phyloP scores from a whole-genome alignment of 257 asterid genomes.

The Paulownia fortunei region DNA sequence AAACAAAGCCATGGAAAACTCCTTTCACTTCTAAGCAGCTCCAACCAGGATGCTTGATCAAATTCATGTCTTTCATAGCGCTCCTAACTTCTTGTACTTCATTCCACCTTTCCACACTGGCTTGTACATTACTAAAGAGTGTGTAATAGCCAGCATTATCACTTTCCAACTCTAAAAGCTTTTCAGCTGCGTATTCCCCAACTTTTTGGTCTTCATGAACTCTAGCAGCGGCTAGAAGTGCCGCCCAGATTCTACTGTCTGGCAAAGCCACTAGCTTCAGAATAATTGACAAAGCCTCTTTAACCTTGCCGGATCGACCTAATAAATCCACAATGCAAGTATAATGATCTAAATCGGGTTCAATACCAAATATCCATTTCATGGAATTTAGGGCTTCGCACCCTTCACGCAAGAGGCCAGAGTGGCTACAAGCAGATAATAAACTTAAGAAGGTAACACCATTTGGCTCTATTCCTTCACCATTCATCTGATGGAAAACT shows the following conservation, averaged over 20 bases:
- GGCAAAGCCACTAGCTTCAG: conserved; percentile 42
- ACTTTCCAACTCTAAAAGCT: conserved; percentile 40
- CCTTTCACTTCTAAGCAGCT: conserved; percentile 51
- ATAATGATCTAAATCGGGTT: conserved; percentile 53
- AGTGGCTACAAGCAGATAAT: conserved; percentile 60
- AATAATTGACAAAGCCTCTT: conserved; percentile 48
- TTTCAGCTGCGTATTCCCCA: conserved; percentile 43
- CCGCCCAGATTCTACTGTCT: conserved; percentile 55
- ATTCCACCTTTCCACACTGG: conserved; percentile 46
- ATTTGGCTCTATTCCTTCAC: conserved; percentile 50
- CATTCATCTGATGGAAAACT: conserved; percentile 43
- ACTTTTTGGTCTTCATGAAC: conserved; percentile 35
- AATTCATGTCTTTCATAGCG: conserved; percentile 41
- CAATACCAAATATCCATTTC: conserved; percentile 40
- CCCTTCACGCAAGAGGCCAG: conserved; percentile 48
- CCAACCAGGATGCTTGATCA: conserved; percentile 60
- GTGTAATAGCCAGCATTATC: conserved; percentile 49
- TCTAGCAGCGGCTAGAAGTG: conserved; percentile 54
- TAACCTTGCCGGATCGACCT: conserved; percentile 51
- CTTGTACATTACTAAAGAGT: conserved; percentile 44
- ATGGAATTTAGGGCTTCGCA: conserved; percentile 39
- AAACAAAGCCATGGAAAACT: conserved; percentile 44
- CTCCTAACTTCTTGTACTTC: conserved; percentile 49
- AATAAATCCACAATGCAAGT: conserved; percentile 60
- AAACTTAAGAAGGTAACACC: conserved; percentile 48